Evolutionary conservation across 768 basidiomycete genomes (phyloP), one percentile per base, ranked within the genome.

Genomic region (Tephrocybe sp.): DNA sequence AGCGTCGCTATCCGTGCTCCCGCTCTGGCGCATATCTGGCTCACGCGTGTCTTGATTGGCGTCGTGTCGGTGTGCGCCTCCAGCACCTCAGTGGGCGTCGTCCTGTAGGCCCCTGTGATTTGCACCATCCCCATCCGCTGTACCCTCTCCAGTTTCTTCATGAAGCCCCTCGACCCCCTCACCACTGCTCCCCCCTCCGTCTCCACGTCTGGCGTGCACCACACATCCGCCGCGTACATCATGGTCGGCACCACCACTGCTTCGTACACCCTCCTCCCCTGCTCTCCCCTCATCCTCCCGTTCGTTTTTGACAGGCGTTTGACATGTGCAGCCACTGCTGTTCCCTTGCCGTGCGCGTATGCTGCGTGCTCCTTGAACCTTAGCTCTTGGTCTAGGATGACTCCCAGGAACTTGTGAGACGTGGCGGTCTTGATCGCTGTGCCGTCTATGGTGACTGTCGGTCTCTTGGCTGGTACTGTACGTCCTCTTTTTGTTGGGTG

Each of bases 381-480:
- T 0, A 61, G 45, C 29, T 54, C 33, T 21, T 61, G 37, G 33
- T 63, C 42, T 4, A 63, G 5, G 0, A 54, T 36, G 3, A 63
- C 40, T 0, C 58, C 61, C 11, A 63, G 54, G 42, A 53, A 57
- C 16, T 49, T 55, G 45, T 46, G 45, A 15, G 11, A n/a, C 21
- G 19, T n/a, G 3, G 19, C 15, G 2, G 5, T 13, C 8, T 46
- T 24, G 3, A 49, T 34, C 21, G 30, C 3, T 18, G 18, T 21
- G 22, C 33, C n/a, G 16, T 16, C 30, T n/a, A 46, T 31, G 8
- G 23, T 39, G 27, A 49, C 18, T 12, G 3, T 31, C 9, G 48
- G 38, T 13, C 29, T 10, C 8, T 16, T 11, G 3, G 38, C 37
- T 25, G 31, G 29, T 42, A n/a, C 16, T 42, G 18, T 19, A 4